Conservation (phyloP, 148 eudicot species). For the Polygonum aviculare region DNA sequence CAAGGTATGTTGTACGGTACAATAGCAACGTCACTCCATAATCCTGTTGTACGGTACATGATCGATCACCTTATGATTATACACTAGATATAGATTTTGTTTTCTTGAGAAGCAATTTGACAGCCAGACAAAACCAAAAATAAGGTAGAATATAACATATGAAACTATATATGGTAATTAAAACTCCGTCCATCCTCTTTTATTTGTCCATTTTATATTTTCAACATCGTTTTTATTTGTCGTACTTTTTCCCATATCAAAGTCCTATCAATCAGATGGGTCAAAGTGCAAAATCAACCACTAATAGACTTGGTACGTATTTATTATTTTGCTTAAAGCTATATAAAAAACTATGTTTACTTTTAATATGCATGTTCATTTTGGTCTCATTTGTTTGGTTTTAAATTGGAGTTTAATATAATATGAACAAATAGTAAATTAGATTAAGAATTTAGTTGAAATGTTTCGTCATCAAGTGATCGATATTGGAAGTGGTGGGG, state of each 20-base stretch:
- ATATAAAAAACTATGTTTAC: not conserved
- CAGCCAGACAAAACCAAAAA: too few species aligned
- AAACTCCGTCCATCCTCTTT: too few species aligned
- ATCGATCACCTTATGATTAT: not conserved
- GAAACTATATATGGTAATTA: too few species aligned
- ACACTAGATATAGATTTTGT: not conserved
- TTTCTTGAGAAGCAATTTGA: not conserved
- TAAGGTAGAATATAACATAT: too few species aligned
- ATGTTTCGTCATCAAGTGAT: too few species aligned
- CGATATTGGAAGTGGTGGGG: not conserved
- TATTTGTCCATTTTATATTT: too few species aligned
- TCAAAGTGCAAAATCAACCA: too few species aligned
- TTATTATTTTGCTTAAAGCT: too few species aligned
- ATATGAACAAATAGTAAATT: not conserved
- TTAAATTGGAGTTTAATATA: not conserved
- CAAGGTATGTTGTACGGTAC: constrained; percentile 54
- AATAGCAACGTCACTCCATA: constrained; percentile 48
- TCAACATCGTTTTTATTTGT: too few species aligned
- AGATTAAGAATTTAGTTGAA: not conserved
- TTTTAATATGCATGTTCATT: not conserved
- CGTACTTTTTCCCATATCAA: too few species aligned
- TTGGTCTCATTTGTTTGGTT: not conserved
- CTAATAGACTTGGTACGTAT: too few species aligned
- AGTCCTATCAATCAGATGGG: too few species aligned
- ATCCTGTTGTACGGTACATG: constrained; percentile 34